These are phyloP conservation scores for Discostella pseudostelligera DNA, from an alignment of 108 stramenopile species.

Conservation along the genomic window DNA sequence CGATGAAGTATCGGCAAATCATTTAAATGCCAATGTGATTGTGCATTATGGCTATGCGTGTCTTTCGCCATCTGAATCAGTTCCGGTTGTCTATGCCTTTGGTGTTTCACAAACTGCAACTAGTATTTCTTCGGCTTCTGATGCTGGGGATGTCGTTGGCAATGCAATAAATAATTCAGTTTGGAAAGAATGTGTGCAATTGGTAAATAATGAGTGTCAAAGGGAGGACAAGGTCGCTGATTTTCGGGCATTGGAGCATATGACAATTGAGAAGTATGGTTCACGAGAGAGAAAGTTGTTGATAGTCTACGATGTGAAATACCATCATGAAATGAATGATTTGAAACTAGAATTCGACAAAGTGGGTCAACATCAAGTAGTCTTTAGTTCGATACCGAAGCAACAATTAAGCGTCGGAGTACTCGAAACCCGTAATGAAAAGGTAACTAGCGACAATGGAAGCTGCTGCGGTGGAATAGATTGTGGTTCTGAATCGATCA, in stretches of 20 bases:
- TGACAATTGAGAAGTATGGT: slow-evolving; percentile 13
- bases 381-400: slow-evolving; percentile 35
- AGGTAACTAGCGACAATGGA: slow-evolving; percentile 5
- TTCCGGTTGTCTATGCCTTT: slow-evolving; percentile 80
- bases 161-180: slow-evolving; percentile 19
- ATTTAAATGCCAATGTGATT: slow-evolving; percentile 88
- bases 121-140: neutral
- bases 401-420: slow-evolving; percentile 14
- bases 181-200: slow-evolving; percentile 23
- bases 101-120: slow-evolving; percentile 31
- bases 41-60: slow-evolving; percentile 94
- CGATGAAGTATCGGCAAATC: slow-evolving; percentile 91
- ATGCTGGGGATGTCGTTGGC: slow-evolving; percentile 27
- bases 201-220: slow-evolving; percentile 15
- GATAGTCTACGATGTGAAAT: slow-evolving; percentile 78
- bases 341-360: slow-evolving; percentile 49
- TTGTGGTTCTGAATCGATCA: neutral
- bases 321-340: slow-evolving; percentile 72
- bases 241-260: slow-evolving; percentile 4
- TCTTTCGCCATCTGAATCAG: slow-evolving; percentile 51
- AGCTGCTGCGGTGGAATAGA: slow-evolving; percentile 8
- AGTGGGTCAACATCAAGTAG: slow-evolving; percentile 17
- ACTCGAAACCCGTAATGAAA: neutral
- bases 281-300: slow-evolving; percentile 39
- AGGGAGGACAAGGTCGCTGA: slow-evolving; percentile 6